Conservation (phyloP, 495 filamentous ascomycete genomes). For the Aspergillus carlsbadensis region DNA sequence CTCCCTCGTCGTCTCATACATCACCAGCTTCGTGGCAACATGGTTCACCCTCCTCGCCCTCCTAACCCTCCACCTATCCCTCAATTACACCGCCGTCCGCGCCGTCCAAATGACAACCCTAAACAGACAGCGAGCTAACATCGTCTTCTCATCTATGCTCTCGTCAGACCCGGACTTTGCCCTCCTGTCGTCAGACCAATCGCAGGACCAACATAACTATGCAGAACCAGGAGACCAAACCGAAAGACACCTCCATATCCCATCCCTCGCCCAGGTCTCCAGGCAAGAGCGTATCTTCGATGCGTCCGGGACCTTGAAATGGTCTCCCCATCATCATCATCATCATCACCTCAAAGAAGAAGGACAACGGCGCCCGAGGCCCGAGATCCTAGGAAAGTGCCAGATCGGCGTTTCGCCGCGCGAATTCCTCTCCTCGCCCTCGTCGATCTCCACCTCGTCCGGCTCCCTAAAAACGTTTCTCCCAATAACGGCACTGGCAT, state of each 20-base stretch:
- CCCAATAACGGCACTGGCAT: conserved; percentile 19
- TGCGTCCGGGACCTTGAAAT: conserved; percentile 58
- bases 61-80: conserved; percentile 69
- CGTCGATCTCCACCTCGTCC: background rate
- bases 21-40: conserved; percentile 69
- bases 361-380: conserved; percentile 20
- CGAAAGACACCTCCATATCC: conserved; percentile 27
- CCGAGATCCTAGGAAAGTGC: conserved; percentile 25
- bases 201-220: background rate
- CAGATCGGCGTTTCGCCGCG: conserved; percentile 35
- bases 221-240: background rate
- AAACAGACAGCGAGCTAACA: conserved; percentile 82
- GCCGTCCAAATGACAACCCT: conserved; percentile 81
- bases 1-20: conserved; percentile 72
- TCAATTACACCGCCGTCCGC: conserved; percentile 83
- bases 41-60: conserved; percentile 74
- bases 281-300: conserved; percentile 71
- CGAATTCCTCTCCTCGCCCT: conserved; percentile 23
- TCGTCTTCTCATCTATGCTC: conserved; percentile 67
- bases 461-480: conserved; percentile 15
- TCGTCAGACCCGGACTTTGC: conserved; percentile 34
- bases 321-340: too few relatives aligned
- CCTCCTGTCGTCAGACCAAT: background rate
- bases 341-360: too few relatives aligned
- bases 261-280: conserved; percentile 64